These are phyloP conservation scores for Moricandia arvensis DNA, from an alignment of 345 rosid species.

Conservation along the genomic window DNA sequence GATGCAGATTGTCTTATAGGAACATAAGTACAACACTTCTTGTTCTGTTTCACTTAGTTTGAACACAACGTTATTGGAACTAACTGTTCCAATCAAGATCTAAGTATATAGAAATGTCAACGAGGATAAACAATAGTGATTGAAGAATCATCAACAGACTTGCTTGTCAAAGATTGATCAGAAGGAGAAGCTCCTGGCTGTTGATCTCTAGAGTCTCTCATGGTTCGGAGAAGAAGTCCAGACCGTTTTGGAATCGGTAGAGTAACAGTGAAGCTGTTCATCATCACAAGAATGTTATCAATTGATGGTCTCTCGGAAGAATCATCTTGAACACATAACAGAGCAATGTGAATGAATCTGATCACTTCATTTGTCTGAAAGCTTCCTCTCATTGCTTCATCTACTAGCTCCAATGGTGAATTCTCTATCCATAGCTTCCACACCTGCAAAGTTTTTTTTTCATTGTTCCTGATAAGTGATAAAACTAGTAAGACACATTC, in stretches of 20 bases:
- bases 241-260: constrained; percentile 45
- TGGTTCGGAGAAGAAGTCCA: constrained; percentile 26
- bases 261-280: constrained; percentile 43
- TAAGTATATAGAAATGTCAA: not conserved
- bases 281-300: constrained; percentile 49
- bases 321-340: constrained; percentile 64
- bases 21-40: not conserved
- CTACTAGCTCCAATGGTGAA: constrained; percentile 45
- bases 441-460: constrained; percentile 29
- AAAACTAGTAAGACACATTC: not conserved
- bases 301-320: constrained; percentile 49
- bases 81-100: too few species aligned
- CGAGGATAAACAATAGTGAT: constrained; percentile 30
- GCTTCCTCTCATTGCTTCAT: constrained; percentile 33
- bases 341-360: constrained; percentile 55
- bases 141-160: constrained; percentile 39
- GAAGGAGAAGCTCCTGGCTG: not conserved
- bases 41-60: not conserved
- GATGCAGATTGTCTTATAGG: not conserved
- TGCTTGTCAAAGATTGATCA: not conserved
- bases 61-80: not conserved
- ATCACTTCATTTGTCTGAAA: constrained; percentile 46
- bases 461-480: not conserved
- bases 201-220: not conserved
- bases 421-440: constrained; percentile 54